Conservation (phyloP, 805 yeast species). For the Citeromyces matritensis region DNA sequence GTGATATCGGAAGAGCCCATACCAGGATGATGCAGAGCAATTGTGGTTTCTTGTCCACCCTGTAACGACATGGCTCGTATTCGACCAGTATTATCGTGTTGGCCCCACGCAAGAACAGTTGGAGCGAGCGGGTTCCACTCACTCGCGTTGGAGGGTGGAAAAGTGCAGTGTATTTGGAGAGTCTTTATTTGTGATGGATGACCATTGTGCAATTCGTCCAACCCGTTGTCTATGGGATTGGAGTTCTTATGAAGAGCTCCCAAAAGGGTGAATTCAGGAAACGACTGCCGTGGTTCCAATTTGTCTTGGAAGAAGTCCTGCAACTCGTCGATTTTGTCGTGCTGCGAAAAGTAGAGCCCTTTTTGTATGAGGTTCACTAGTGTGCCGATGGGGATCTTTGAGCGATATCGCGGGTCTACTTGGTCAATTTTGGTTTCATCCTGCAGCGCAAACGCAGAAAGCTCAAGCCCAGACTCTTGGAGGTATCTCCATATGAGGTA, state of each 20-base stretch:
- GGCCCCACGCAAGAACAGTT: slow-evolving; percentile 38
- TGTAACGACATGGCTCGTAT: slow-evolving; percentile 11
- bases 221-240: slow-evolving; percentile 2
- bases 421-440: slow-evolving; percentile 52
- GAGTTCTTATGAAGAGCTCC: slow-evolving; percentile 6
- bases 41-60: slow-evolving; percentile 2
- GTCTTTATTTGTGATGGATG: slow-evolving; percentile 16
- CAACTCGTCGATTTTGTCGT: slow-evolving; percentile 33
- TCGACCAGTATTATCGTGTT: slow-evolving; percentile 11
- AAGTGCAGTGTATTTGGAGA: slow-evolving; percentile 19
- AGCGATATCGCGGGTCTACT: slow-evolving; percentile 33
- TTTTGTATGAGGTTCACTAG: slow-evolving; percentile 72
- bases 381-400: slow-evolving; percentile 59
- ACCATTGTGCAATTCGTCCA: no score
- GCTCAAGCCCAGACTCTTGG: slow-evolving; percentile 70
- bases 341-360: slow-evolving; percentile 68
- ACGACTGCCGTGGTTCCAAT: background rate
- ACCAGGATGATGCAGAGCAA: background rate
- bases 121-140: slow-evolving; percentile 42
- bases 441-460: slow-evolving; percentile 69
- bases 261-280: slow-evolving; percentile 16
- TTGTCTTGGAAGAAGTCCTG: slow-evolving; percentile 2
- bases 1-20: slow-evolving; percentile 8
- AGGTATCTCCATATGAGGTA: slow-evolving; percentile 87
- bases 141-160: slow-evolving; percentile 27